Base-by-base conservation (phyloP, 257 asterid species). In the Craterostigma plantagineum region DNA sequence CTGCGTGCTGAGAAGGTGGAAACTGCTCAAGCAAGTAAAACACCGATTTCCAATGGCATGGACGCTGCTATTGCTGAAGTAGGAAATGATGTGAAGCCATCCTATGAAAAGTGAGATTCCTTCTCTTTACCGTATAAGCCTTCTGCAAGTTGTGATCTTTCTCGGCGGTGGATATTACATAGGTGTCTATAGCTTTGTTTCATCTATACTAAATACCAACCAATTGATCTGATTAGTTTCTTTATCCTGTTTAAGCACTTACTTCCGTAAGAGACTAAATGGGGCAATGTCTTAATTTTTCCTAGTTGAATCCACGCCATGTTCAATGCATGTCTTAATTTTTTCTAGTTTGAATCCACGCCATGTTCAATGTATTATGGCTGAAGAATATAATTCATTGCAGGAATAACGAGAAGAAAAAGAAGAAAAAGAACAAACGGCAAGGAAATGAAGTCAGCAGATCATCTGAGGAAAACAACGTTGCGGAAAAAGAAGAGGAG, bases 381-480 rank as follows among this genome's bases (percentile, higher is more conserved):
- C 4, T 40, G 7, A 12, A 12, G 11, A 11, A 7, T 43, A 14
- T 1, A 57, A 8, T 34, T 57, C 46, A 2, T 43, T 51, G 14
- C 55, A 67, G 75, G 55, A 76, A 63, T 63, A 77, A 65, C 50
- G 65, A 67, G 59, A 72, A 67, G 66, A 66, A 66, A 61, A 71
- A 68, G 72, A 81, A 77, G 46, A 77, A 70, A 44, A 65, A 77
- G 64, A 68, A 70, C 41, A 76, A 68, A 34, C 59, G 57, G 50
- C 64, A 64, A 46, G 91, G 68, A 48, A 62, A 30, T 51, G 56
- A 46, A 23, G 30, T 23, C 38, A 48, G 45, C 49, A 38, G 77
- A 59, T 63, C 62, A 55, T 51, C n/a, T n/a, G n/a, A 61, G 65
- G 12, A 52, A 52, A 54, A 68, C 49, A 48, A 51, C 47, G 36